Evolutionary conservation across 345 rosid species (phyloP).

Genomic region (Eutrema yunnanense): DNA sequence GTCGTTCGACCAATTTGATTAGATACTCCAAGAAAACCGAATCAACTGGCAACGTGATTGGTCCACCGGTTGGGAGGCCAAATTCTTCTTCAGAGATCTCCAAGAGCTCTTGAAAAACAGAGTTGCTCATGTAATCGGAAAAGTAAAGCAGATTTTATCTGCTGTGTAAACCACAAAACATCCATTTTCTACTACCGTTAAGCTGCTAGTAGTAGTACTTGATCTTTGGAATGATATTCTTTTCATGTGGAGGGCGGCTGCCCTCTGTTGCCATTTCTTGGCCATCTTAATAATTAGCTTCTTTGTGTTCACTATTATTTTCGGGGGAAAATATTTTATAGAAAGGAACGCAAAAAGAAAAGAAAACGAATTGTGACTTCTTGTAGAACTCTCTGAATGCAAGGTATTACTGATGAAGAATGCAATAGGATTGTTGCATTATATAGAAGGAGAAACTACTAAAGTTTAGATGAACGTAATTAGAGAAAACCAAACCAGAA

Average conservation of each 20-base stretch:
- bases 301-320: too few species aligned
- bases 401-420: conserved; percentile 1
- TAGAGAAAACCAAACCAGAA: background rate
- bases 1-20: conserved; percentile 4
- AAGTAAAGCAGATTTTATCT: background rate
- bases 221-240: conserved; percentile 3
- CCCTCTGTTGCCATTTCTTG: conserved; percentile 18
- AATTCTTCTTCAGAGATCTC: conserved; percentile 36
- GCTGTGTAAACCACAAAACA: conserved; percentile 33
- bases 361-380: background rate
- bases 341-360: too few species aligned
- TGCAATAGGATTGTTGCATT: background rate
- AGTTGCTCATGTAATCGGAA: conserved; percentile 12
- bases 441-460: background rate
- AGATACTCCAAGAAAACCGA: conserved; percentile 22
- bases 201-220: background rate
- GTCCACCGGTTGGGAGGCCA: conserved; percentile 24
- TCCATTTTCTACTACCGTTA: background rate
- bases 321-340: too few species aligned
- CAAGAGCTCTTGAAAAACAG: conserved; percentile 25
- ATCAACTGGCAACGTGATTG: conserved; percentile 31
- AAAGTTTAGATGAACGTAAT: background rate
- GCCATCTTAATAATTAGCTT: conserved; percentile 6
- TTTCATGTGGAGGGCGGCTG: conserved; percentile 1
- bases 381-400: background rate